A percentile compares a stretch with the other conserved stretches of the same genome.
Evolutionary conservation across 2,329 filamentous ascomycete species (phyloP).

Genomic region (Lachnellula cervina): DNA sequence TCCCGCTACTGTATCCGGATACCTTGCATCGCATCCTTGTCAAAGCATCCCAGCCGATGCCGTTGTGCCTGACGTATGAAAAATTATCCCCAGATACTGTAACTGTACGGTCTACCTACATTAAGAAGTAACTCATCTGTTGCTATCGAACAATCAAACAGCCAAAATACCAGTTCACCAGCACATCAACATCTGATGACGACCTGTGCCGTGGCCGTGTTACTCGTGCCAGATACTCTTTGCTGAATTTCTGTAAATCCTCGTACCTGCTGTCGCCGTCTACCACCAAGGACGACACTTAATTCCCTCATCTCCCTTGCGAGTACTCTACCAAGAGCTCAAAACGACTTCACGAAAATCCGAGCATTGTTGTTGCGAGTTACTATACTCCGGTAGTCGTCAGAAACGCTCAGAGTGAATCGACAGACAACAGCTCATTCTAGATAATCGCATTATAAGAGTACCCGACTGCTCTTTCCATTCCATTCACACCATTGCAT

Average conservation of each 20-base stretch:
- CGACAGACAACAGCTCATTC: too few relatives aligned
- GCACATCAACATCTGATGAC: conserved; percentile 7
- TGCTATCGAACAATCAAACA: not conserved
- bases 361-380: too few relatives aligned
- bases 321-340: not conserved
- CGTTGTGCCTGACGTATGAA: conserved; percentile 15
- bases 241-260: not conserved
- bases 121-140: too few relatives aligned
- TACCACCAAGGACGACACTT: not conserved
- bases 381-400: too few relatives aligned
- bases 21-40: conserved; percentile 11
- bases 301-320: not conserved
- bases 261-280: not conserved
- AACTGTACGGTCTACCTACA: too few relatives aligned
- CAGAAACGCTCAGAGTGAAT: too few relatives aligned
- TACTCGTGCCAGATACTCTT: not conserved
- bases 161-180: not conserved
- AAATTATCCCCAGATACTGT: conserved; percentile 7
- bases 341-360: not conserved
- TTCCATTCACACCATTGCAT: conserved; percentile 2
- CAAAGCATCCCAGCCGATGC: not conserved
- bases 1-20: conserved; percentile 6
- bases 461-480: not conserved
- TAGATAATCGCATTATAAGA: not conserved
- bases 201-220: conserved; percentile 8